Conservation (phyloP, 1,139 yeast species). For the Suhomyces bokatorum region DNA sequence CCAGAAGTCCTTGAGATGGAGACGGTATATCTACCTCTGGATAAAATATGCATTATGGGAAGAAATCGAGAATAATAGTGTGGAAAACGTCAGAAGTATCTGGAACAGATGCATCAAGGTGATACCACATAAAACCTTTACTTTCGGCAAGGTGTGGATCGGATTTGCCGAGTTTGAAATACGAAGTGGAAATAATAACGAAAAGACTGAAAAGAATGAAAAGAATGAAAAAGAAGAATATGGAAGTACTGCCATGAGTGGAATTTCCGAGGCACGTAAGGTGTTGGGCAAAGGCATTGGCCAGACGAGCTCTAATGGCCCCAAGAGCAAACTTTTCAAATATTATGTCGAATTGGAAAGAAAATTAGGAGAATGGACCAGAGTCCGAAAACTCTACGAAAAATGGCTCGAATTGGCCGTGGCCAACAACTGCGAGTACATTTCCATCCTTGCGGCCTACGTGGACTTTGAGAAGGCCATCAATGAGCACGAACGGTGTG, state of each 20-base stretch:
- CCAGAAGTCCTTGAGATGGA: conserved; percentile 56
- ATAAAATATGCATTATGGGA: conserved; percentile 63
- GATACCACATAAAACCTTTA: conserved; percentile 59
- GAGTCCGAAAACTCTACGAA: conserved; percentile 74
- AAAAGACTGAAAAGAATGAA: too few relatives aligned
- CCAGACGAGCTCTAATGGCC: conserved; percentile 36
- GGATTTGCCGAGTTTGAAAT: conserved; percentile 72
- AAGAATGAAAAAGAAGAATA: too few relatives aligned
- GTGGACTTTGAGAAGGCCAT: conserved; percentile 67
- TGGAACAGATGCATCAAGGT: conserved; percentile 51
- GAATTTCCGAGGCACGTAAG: conserved; percentile 53
- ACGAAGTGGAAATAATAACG: conserved; percentile 38
- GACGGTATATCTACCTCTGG: conserved; percentile 70
- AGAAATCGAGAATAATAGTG: conserved; percentile 51
- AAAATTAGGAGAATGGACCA: conserved; percentile 67
- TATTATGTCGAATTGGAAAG: conserved; percentile 63
- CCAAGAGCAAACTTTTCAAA: conserved; percentile 59
- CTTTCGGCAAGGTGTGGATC: conserved; percentile 77
- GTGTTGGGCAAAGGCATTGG: conserved; percentile 77
- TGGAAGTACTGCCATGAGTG: too few relatives aligned
- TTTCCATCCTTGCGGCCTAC: conserved; percentile 43
- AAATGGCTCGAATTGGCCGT: conserved; percentile 63
- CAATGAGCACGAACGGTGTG: conserved; percentile 70
- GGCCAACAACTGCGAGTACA: conserved; percentile 19
- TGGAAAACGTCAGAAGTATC: conserved; percentile 47